These are phyloP conservation scores for Aaosphaeria pasadenensis DNA, from an alignment of 2,329 filamentous ascomycete species.

Conservation along the genomic window DNA sequence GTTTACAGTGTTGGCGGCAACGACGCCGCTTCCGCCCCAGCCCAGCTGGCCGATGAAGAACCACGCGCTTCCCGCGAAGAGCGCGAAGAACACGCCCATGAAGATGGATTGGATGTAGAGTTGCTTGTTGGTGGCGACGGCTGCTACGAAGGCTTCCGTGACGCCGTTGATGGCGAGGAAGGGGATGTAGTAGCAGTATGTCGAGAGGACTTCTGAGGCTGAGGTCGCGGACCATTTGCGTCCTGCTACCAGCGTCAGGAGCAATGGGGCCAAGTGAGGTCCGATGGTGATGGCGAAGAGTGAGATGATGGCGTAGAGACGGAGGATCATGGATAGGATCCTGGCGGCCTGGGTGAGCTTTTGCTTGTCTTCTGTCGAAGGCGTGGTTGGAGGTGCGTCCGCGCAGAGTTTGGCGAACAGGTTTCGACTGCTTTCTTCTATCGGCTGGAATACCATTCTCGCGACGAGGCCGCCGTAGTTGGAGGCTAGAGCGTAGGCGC, in stretches of 20 bases:
- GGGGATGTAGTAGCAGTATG: conserved; percentile 91
- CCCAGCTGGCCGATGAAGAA: conserved; percentile 67
- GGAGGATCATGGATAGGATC: conserved; percentile 64
- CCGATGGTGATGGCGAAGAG: conserved; percentile 67
- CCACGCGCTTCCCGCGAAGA: conserved; percentile 73
- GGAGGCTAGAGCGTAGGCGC: conserved; percentile 86
- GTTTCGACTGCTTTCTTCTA: conserved; percentile 89
- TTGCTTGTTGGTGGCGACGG: conserved; percentile 72
- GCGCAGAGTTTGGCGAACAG: conserved; percentile 80
- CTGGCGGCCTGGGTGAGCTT: conserved; percentile 38
- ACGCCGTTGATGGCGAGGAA: conserved; percentile 90
- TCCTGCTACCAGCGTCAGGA: conserved; percentile 75
- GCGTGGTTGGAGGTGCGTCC: conserved; percentile 23
- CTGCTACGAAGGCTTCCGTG: conserved; percentile 87
- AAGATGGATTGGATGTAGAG: conserved; percentile 74
- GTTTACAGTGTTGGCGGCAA: conserved; percentile 84
- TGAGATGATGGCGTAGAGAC: conserved; percentile 72
- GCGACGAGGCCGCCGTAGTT: conserved; percentile 90
- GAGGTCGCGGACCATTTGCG: conserved; percentile 70
- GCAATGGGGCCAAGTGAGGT: conserved; percentile 69
- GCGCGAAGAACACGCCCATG: conserved; percentile 79
- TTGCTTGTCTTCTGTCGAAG: conserved; percentile 11
- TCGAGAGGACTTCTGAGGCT: conserved; percentile 69
- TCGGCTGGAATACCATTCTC: conserved; percentile 85
- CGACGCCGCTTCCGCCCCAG: conserved; percentile 75